phyloP scores from a whole-genome alignment of 805 yeast species.

The Schwanniomyces occidentalis region DNA sequence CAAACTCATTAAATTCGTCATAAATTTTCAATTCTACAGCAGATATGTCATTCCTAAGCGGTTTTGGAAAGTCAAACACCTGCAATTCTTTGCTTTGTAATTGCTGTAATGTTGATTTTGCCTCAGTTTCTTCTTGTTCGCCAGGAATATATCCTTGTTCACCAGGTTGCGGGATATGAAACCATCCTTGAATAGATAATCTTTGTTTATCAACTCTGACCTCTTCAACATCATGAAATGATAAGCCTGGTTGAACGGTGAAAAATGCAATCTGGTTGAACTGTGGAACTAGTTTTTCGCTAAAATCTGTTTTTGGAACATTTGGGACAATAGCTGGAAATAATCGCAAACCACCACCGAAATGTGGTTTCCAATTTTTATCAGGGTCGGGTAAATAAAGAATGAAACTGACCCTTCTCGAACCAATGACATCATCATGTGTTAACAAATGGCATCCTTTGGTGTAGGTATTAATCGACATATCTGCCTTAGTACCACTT shows the following conservation, averaged over 20 bases:
- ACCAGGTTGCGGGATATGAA: slow-evolving; percentile 92
- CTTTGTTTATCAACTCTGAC: slow-evolving; percentile 90
- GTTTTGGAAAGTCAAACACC: slow-evolving; percentile 82
- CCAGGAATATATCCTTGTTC: slow-evolving; percentile 84
- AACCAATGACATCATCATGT: slow-evolving; percentile 97
- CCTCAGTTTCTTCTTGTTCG: slow-evolving; percentile 77
- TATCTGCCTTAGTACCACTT: slow-evolving; percentile 88
- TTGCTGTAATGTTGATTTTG: slow-evolving; percentile 74
- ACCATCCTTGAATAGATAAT: slow-evolving; percentile 97
- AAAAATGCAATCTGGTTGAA: slow-evolving; percentile 96
- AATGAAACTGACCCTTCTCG: slow-evolving; percentile 90
- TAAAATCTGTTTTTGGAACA: slow-evolving; percentile 80
- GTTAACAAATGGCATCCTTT: slow-evolving; percentile 92
- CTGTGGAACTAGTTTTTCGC: slow-evolving; percentile 76
- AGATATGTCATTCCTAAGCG: slow-evolving; percentile 45
- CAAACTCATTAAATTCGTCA: slow-evolving; percentile 20
- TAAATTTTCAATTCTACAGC: slow-evolving; percentile 35
- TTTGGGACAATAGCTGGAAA: slow-evolving; percentile 87
- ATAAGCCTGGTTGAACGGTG: slow-evolving; percentile 92
- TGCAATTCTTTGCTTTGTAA: slow-evolving; percentile 73
- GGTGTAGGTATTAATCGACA: slow-evolving; percentile 87
- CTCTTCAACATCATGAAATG: slow-evolving; percentile 98
- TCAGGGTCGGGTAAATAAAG: slow-evolving; percentile 93
- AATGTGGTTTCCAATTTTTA: slow-evolving; percentile 81
- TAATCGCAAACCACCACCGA: slow-evolving; percentile 90